Evolutionary conservation across 805 yeast species (phyloP).

Genomic region (Sugiyamaella lignohabitans): DNA sequence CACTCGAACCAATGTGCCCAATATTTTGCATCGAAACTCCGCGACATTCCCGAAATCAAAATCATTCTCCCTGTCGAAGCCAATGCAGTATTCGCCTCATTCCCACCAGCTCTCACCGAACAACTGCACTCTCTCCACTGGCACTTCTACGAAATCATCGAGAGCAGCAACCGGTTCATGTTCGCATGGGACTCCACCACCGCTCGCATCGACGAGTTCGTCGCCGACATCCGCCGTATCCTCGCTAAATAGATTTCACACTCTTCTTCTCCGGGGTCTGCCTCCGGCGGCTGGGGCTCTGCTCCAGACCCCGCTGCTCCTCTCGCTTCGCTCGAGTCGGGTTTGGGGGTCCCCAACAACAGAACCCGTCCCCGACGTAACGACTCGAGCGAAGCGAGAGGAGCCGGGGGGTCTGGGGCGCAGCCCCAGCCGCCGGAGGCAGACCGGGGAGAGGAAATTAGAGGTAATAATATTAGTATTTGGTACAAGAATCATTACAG

Average conservation of each 20-base stretch:
- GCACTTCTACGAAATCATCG: slow-evolving; percentile 7
- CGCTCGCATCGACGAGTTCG: not conserved
- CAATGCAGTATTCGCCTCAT: slow-evolving; percentile 8
- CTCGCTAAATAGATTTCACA: not conserved
- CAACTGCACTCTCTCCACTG: not conserved
- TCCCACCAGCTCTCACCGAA: slow-evolving; percentile 1
- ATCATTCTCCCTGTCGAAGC: slow-evolving; percentile 3
- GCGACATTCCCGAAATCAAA: not conserved
- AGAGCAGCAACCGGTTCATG: slow-evolving; percentile 2
- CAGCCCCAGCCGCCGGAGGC: not conserved
- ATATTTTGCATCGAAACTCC: not conserved
- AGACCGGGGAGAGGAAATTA: no score
- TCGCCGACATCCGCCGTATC: not conserved
- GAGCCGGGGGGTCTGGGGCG: not conserved
- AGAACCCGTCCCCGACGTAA: no score
- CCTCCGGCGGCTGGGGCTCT: not conserved
- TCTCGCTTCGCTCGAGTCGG: no score
- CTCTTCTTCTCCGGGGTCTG: not conserved
- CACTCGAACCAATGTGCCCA: slow-evolving; percentile 6
- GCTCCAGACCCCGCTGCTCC: not conserved
- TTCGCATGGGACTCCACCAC: slow-evolving; percentile 8
- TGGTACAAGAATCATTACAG: no score
- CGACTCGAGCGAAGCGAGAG: no score
- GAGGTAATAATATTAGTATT: no score
- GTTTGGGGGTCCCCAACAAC: not conserved